Evolutionary conservation across 805 yeast species (phyloP), one percentile per base, ranked within the genome.

Genomic region (Maudiozyma pseudohumilis): DNA sequence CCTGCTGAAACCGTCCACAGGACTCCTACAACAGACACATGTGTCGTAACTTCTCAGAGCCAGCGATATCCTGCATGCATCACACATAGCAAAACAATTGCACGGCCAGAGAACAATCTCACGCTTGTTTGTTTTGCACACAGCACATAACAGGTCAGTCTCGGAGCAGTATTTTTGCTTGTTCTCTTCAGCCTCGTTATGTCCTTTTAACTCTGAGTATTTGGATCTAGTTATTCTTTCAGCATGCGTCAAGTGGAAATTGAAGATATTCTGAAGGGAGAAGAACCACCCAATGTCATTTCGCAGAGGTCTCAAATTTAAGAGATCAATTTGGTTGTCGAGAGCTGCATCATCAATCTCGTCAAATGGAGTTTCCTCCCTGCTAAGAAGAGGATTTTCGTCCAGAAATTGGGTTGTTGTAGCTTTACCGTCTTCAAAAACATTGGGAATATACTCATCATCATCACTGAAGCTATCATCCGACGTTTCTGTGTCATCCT

Each of bases 41-140:
- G 80, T 81, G 40, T 72, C 74, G 53, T 80, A 80, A 15, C 81
- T 80, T 42, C 87, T 70, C 29, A 80, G 62, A 8, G 82, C 84
- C 38, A 87, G 65, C 16, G 83, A 75, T 10, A 81, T 65, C 15
- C 96, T 69, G 53, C 96, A 87, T 23, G 72, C 70, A 45, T 86
- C 95, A 57, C 96, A 87, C 6, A 87, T 65, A 0, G 95, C 88
- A 44, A 87, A 75, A 56, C 96, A 87, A 48, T 77, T 73, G 55
- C 96, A 87, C 1, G 96, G 96, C 96, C 96, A 87, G 3, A 88
- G 63, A 10, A 87, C 76, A 34, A 88, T 72, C 40, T 78, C 79
- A 44, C 96, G 67, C 5, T 75, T 72, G 40, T 80, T 76, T 6
- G 70, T 68, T 48, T 82, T 94, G 55, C 96, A 87, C 3, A 87